These are phyloP conservation scores for Metarhizium anisopliae DNA, from an alignment of 2,329 filamentous ascomycete species.

Conservation along the genomic window DNA sequence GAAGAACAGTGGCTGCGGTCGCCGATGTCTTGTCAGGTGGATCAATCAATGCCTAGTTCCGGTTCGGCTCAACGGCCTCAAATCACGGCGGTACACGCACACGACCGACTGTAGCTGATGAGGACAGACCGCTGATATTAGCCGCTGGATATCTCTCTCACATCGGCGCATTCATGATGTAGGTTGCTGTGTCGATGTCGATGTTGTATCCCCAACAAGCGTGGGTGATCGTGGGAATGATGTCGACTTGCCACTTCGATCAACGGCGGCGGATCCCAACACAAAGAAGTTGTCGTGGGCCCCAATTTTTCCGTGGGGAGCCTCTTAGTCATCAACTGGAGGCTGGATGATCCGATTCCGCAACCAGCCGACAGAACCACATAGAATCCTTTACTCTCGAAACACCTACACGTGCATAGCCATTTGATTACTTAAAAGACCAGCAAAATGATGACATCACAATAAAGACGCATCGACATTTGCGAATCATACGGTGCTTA, in stretches of 20 bases:
- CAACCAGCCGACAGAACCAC: slow-evolving; percentile 4
- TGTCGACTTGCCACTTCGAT: slow-evolving; percentile 1
- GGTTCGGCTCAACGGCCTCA: slow-evolving; percentile 14
- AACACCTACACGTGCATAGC: neutral
- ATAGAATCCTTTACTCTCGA: neutral
- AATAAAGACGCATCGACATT: no score
- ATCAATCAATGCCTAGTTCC: neutral
- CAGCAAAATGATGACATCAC: no score
- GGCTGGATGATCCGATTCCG: slow-evolving; percentile 5
- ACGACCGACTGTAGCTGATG: neutral
- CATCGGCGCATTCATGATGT: slow-evolving; percentile 11
- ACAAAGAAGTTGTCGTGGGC: slow-evolving; percentile 3
- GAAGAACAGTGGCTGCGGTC: neutral
- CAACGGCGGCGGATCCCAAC: neutral
- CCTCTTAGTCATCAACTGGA: slow-evolving; percentile 7
- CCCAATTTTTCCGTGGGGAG: neutral
- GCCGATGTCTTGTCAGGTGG: neutral
- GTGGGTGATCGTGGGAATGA: neutral
- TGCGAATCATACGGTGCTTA: no score
- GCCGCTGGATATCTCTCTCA: slow-evolving; percentile 3
- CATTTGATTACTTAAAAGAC: no score
- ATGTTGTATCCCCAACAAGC: neutral
- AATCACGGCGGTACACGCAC: slow-evolving; percentile 1
- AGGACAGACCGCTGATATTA: neutral
- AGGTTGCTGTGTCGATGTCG: neutral